Evolutionary conservation across 148 eudicot genomes (phyloP).

Genomic region (Amaranthus cruentus): DNA sequence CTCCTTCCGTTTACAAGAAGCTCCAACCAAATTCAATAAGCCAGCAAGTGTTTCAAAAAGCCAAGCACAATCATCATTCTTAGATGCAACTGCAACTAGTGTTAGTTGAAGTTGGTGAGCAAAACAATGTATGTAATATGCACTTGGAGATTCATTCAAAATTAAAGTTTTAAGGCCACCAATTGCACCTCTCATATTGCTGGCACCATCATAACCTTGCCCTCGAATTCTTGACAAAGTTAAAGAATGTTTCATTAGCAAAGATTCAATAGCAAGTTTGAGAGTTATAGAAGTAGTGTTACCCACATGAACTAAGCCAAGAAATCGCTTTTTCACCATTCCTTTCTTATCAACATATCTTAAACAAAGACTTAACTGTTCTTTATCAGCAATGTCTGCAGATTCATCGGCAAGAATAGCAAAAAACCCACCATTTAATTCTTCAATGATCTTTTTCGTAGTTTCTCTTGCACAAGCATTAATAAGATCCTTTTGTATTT

Average conservation of each 20-base stretch:
- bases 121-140: constrained; percentile 17
- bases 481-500: neutral
- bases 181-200: constrained; percentile 20
- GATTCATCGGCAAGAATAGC: constrained; percentile 11
- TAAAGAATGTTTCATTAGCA: neutral
- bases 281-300: too few species aligned
- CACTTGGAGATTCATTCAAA: neutral
- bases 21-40: constrained; percentile 9
- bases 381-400: neutral
- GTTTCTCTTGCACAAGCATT: neutral
- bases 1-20: neutral
- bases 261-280: too few species aligned
- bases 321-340: too few species aligned
- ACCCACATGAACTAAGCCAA: too few species aligned
- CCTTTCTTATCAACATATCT: too few species aligned
- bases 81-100: constrained; percentile 10
- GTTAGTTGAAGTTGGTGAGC: constrained; percentile 14
- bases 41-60: neutral
- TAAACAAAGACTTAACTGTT: neutral
- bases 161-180: too few species aligned
- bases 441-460: neutral
- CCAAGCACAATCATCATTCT: neutral
- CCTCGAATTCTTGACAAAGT: neutral
- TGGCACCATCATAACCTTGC: constrained; percentile 12
- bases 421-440: neutral